Evolutionary conservation across 2,329 filamentous ascomycete species (phyloP).

Genomic region (Paramyrothecium sp.): DNA sequence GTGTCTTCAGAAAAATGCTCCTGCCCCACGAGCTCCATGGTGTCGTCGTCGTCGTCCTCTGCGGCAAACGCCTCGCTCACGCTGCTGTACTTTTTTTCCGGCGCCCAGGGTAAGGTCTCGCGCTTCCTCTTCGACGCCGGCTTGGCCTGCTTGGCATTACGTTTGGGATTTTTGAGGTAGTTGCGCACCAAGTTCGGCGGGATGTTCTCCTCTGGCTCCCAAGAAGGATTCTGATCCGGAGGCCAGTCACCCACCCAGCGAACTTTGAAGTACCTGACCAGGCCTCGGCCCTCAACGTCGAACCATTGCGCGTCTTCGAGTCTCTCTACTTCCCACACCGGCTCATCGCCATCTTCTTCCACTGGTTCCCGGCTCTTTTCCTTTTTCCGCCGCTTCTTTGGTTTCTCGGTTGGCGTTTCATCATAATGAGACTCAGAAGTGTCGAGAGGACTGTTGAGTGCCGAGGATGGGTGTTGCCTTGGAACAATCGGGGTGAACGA

Average conservation of each 20-base stretch:
- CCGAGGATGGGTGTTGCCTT: background rate
- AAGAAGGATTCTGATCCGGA: constrained; percentile 52
- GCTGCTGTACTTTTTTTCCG: constrained; percentile 19
- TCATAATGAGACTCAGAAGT: background rate
- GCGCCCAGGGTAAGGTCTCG: constrained; percentile 18
- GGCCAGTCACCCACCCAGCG: constrained; percentile 59
- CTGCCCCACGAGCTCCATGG: background rate
- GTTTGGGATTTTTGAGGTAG: constrained; percentile 32
- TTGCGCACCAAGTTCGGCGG: constrained; percentile 35
- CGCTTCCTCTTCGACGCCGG: constrained; percentile 11
- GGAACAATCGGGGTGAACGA: background rate
- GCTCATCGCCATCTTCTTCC: constrained; percentile 14
- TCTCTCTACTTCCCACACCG: constrained; percentile 41
- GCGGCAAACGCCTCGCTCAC: constrained; percentile 28
- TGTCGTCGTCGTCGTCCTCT: constrained; percentile 8
- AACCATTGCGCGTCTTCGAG: constrained; percentile 40
- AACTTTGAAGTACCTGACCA: constrained; percentile 47
- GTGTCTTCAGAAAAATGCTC: background rate
- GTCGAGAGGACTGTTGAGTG: background rate
- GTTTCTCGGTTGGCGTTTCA: constrained; percentile 2
- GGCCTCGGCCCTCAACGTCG: constrained; percentile 31
- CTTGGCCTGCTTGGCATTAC: constrained; percentile 14
- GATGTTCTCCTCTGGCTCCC: constrained; percentile 56
- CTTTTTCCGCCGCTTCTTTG: background rate
- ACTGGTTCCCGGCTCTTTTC: constrained; percentile 15